Evolutionary conservation across 805 yeast species (phyloP).

Genomic region (Candida corydali): DNA sequence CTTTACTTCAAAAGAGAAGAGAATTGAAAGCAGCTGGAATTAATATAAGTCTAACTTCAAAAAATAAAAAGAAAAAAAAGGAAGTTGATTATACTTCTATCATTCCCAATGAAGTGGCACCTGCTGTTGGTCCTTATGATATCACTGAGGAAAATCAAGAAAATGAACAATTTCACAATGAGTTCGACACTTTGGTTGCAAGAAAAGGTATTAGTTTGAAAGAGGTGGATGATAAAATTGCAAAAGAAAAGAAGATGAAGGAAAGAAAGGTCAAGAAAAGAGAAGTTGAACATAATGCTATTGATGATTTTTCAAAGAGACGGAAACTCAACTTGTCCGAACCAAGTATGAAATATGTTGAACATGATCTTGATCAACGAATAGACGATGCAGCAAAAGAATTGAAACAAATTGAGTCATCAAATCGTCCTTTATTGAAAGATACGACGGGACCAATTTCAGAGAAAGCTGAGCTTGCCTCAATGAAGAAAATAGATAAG

Average conservation of each 20-base stretch:
- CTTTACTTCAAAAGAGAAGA: conserved; percentile 73
- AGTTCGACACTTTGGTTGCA: conserved; percentile 43
- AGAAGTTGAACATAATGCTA: conserved; percentile 18
- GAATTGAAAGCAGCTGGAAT: conserved; percentile 81
- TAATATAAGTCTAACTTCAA: conserved; percentile 45
- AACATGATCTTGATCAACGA: conserved; percentile 24
- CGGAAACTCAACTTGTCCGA: conserved; percentile 25
- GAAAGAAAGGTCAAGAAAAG: conserved; percentile 13
- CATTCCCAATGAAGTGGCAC: conserved; percentile 71
- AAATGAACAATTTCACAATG: conserved; percentile 33
- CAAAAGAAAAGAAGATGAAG: conserved; percentile 17
- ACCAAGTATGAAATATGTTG: conserved; percentile 12
- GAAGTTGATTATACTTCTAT: conserved; percentile 82
- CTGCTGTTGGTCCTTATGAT: conserved; percentile 67
- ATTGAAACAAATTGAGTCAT: neutral
- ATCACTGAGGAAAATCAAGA: conserved; percentile 51
- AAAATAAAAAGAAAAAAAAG: conserved; percentile 50
- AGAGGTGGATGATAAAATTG: conserved; percentile 28
- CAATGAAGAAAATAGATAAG: conserved; percentile 9
- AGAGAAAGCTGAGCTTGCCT: neutral
- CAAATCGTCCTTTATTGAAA: neutral
- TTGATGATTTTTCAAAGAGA: conserved; percentile 17
- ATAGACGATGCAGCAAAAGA: conserved; percentile 16
- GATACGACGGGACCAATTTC: neutral
- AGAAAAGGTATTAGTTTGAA: conserved; percentile 42